Evolutionary conservation across 139 green algal genomes (phyloP), one percentile per base, ranked within the genome.

Genomic region (Coccomyxa sp.): DNA sequence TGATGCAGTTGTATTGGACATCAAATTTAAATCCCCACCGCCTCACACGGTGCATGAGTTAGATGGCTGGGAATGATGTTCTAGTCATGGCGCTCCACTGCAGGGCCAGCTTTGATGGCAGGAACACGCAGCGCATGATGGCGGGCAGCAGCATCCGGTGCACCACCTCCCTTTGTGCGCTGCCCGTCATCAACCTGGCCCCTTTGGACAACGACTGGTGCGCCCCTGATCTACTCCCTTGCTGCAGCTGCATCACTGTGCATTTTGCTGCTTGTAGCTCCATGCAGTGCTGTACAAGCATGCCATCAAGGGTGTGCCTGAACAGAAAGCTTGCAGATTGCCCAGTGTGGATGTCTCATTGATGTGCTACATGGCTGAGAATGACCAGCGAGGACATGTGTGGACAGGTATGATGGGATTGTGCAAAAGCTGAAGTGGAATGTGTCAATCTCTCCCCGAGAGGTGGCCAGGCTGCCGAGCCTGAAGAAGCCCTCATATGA

Each of bases 381-480:
- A 51, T 16, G 57, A 17, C 4, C 0, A 14, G 32, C 11, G 27
- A 21, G 17, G 11, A 13, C 3, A 18, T 32, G 38, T 77, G 25
- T 15, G 71, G 76, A 79, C 83, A 87, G 88, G 88, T 94, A 95
- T 76, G 88, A 97, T 59, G 93, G 94, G 82, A 96, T 97, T 84
- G 95, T 91, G 0, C 87, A 92, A 58, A 97, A 97, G 87, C 91
- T 98, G n/a, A 93, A 93, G 74, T 97, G 94, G 94, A 95, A 93
- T 77, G 86, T 86, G 16, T 85, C 85, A 11, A 87, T 51, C 38
- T 51, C 38, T 51, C 38, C 92, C 30, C 82, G 82, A 21, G 79
- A 77, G 71, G 3, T 71, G 63, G 18, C 18, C 1, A 71, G 21
- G 63, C 63, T 71, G 18, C 63, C 63, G 1, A 28, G 18, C 63